Base-by-base conservation (phyloP, 1,139 yeast species). In the Taphrina flavorubra region DNA sequence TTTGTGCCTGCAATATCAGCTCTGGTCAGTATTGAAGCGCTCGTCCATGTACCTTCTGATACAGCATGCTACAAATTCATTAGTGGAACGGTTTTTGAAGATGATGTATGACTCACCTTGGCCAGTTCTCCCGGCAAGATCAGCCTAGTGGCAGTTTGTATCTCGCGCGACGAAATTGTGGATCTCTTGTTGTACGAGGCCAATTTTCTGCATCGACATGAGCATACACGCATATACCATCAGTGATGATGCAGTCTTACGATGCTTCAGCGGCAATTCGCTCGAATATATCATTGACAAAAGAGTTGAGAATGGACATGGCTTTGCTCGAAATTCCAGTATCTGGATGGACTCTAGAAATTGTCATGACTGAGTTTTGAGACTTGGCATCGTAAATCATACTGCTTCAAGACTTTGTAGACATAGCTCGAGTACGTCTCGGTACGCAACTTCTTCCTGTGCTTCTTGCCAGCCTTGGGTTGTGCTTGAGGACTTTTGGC, bases 141-240 rank as follows among this genome's bases (percentile, higher is more conserved):
- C 80, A 94, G 89, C 87, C 98, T 90, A 76, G 94, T 98, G 76
- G 99, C 97, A 77, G 98, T 94, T 85, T 94, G 99, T 79, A 94
- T 94, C 84, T 94, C 99, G 86, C 99, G 92, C 72, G 99, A 97
- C 74, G 98, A 92, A 79, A 94, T 94, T 78, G 99, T 94, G 71
- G 97, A 92, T 85, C 92, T 92, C 88, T 94, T 94, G 90, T 94
- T 94, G 90, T 94, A 94, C 79, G 97, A 97, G 84, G 99, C 99
- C 80, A 94, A 88, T 86, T 94, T 94, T 76, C 51, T 46, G 18
- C 4, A 18, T 39, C 1, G 18, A 8, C 18, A 8, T 46, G 16
- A 46, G 51, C 31, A 25, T 25, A 1, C 31, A 25, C 31, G 1
- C 31, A 25, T 1, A 18, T 4, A 1, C n/a, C 4, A 13, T 16